Base-by-base conservation (phyloP, 345 rosid genomes). In the Populus simonii region DNA sequence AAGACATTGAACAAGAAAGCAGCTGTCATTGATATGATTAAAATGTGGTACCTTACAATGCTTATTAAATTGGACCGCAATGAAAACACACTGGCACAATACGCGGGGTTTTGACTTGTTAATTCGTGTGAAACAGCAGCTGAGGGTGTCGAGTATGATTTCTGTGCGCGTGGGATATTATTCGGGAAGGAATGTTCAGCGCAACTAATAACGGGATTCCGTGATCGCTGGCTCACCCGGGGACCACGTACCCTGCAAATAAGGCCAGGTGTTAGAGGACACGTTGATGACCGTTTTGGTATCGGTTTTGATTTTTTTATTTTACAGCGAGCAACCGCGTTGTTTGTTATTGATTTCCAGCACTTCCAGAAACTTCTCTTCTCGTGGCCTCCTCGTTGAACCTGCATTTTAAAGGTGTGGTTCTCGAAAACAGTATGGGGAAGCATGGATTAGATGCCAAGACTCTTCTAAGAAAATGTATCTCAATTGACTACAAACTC, bases 171-270 rank as follows among this genome's bases (percentile, higher is more conserved):
- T 27, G 59, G 62, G 13, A 27, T 22, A 13, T 2, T 67, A 9
- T 45, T 18, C 22, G 45, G 6, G 31, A 51, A 7, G 6, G 36
- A 67, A 67, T 75, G 78, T 23, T 74, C 67, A 35, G 62, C 66
- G 65, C 78, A 49, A 3, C 35, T 11, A 67, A 67, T 66, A n/a
- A 18, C 78, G 72, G 22, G 47, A 66, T 75, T 75, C 51, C 18
- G 33, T 70, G 61, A 3, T 25, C 17, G 53, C 16, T 23, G 74
- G 25, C 29, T 41, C 8, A 72, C 66, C 7, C 27, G 23, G 16
- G 17, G 68, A 62, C 31, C 41, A 18, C 27, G 25, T 41, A 17
- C 9, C 39, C 57, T 53, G 1, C 10, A 3, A 7, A 1, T 7
- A 11, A 9, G 53, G 36, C 36, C 73, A 72, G 10, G 0, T 15